Evolutionary conservation across 2,329 filamentous ascomycete genomes (phyloP), one percentile per base, ranked within the genome.

Genomic region (Ambrosiella cleistominuta): DNA sequence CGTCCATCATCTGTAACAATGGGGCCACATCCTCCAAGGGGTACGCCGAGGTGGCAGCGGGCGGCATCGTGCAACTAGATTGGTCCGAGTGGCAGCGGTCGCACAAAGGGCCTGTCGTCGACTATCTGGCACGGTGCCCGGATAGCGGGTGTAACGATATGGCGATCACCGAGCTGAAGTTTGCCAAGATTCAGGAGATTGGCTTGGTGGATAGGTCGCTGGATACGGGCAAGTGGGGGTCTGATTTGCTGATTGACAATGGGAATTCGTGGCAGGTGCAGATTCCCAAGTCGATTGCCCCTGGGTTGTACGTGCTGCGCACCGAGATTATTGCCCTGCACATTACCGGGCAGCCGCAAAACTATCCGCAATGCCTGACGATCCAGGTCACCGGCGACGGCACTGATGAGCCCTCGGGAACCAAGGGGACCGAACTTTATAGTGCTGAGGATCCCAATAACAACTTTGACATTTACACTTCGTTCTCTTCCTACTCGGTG

Each of bases 81-180:
- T 86, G 82, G 83, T 78, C 74, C 60, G 70, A 71, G 13, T 86
- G 83, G 83, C 82, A 82, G n/a, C 71, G 76, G 8, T 76, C 73
- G 57, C 75, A 86, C 70, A 74, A 81, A 62, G 80, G 80, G 1
- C 80, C 80, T 15, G 73, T 82, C 63, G 73, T 82, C 63, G 75
- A 75, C 66, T 82, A 82, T 70, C 69, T 83, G 42, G 80, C 80
- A 60, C 72, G 73, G 62, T 78, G 75, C 68, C 71, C 73, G 53
- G 61, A 61, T 17, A 75, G 72, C 36, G 75, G 80, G 65, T 82
- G 77, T 65, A 68, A 72, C 19, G 69, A 69, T 6, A 74, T 75
- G 57, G 73, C 76, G 68, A 76, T 79, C 68, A 67, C 66, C 5
- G 64, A 66, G 15, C 72, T 83, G 42, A 66, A 74, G 61, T 82